phyloP scores from a whole-genome alignment of 306 rosid species.

The Cucurbita pepo region DNA sequence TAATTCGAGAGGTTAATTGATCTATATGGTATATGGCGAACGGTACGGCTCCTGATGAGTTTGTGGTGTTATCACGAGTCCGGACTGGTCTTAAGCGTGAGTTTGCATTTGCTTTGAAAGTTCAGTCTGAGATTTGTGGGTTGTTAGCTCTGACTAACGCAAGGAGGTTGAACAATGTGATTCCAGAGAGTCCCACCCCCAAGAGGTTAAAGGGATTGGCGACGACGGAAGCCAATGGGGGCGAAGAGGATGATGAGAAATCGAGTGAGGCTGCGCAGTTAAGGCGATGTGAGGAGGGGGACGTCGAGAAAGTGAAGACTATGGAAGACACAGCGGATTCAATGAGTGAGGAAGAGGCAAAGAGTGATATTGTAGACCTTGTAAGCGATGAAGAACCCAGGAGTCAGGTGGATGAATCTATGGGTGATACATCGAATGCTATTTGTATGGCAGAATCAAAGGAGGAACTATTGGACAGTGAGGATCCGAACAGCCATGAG shows the following conservation, averaged over 20 bases:
- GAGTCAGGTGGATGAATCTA: conserved; percentile 12
- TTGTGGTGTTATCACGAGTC: conserved; percentile 43
- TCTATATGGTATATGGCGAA: conserved; percentile 48
- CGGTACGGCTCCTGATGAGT: conserved; percentile 60
- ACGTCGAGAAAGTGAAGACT: conserved; percentile 7
- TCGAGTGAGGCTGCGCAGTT: not conserved
- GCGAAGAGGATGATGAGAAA: not conserved
- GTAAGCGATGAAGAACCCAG: conserved; percentile 4
- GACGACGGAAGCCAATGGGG: not conserved
- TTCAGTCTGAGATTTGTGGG: conserved; percentile 32
- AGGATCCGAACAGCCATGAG: conserved; percentile 2
- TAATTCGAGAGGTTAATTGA: conserved; percentile 1
- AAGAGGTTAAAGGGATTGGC: conserved; percentile 21
- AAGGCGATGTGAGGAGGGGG: not conserved
- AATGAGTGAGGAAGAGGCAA: conserved; percentile 52
- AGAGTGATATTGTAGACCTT: conserved; percentile 16
- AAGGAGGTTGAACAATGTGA: conserved; percentile 14
- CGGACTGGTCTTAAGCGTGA: conserved; percentile 54
- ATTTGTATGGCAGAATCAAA: conserved; percentile 17
- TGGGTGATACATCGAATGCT: conserved; percentile 6
- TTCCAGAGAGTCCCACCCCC: not conserved
- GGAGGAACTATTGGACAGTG: conserved; percentile 20
- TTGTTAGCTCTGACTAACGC: conserved; percentile 45
- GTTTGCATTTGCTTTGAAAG: conserved; percentile 49
- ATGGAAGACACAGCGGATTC: conserved; percentile 47